These are phyloP conservation scores for Geotrichum aggregatum DNA, from an alignment of 1,139 yeast species.

Conservation along the genomic window DNA sequence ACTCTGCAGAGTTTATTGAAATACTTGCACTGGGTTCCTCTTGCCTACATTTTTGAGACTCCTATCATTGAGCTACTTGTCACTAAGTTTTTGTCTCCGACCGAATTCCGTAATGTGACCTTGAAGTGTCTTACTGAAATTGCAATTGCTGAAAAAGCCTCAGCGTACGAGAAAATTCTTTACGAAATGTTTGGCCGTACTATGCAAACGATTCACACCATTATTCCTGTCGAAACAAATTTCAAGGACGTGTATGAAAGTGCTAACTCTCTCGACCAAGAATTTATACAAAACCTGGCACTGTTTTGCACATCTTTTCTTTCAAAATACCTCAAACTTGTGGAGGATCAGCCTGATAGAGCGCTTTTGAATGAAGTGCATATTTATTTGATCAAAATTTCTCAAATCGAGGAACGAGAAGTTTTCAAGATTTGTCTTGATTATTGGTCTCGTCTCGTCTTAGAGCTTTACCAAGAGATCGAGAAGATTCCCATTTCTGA, in stretches of 20 bases:
- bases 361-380: conserved; percentile 69
- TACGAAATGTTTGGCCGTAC: conserved; percentile 62
- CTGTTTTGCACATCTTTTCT: conserved; percentile 86
- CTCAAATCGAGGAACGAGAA: conserved; percentile 92
- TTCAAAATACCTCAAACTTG: conserved; percentile 64
- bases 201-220: conserved; percentile 63
- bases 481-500: conserved; percentile 72
- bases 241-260: conserved; percentile 65
- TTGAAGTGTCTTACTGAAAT: conserved; percentile 92
- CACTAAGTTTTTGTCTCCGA: conserved; percentile 69
- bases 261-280: conserved; percentile 83
- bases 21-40: conserved; percentile 93
- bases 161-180: conserved; percentile 60
- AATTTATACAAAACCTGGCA: conserved; percentile 91
- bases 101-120: conserved; percentile 77
- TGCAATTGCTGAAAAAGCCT: conserved; percentile 58
- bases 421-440: conserved; percentile 91
- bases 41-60: conserved; percentile 84
- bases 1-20: conserved; percentile 79
- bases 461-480: conserved; percentile 77
- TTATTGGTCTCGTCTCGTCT: conserved; percentile 84
- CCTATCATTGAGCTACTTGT: conserved; percentile 68
- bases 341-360: conserved; percentile 62
- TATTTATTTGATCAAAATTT: conserved; percentile 74
- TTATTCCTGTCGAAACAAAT: conserved; percentile 73